Evolutionary conservation across 352 stramenopile genomes (phyloP), one percentile per base, ranked within the genome.

Genomic region (Hyaloperonospora brassicae): DNA sequence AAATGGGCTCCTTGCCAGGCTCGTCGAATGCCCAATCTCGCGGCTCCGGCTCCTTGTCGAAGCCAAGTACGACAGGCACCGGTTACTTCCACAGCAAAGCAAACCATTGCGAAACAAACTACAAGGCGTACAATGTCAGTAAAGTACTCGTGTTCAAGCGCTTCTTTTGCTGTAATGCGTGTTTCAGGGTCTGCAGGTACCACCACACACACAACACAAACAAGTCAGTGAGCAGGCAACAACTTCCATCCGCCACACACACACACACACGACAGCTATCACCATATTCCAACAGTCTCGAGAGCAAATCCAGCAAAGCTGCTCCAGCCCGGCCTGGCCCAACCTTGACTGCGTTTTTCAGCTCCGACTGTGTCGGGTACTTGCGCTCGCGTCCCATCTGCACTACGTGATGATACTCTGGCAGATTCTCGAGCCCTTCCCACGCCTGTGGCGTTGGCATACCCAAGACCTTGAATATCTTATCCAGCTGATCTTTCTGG

Each of bases 121-220:
- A 46, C 23, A 21, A 38, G 0, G 68, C 76, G 53, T 67, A 91
- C 83, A 57, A 89, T 95, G 24, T 94, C 73, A 59, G 79, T 89
- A 56, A 98, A 98, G 57, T 97, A 98, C 55, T 90, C 69, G 69
- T 98, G 90, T 41, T 96, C 76, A 10, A 98, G 60, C 34, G 94
- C 94, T 52, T 96, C 76, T 43, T 89, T 84, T 3, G 91, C 92
- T 25, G 80, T 95, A 55, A 98, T 95, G 24, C 94, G 82, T 34
- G 87, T 75, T 58, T 83, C 76, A 31, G 92, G 92, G 68, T 97
- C 84, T 81, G 41, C 38, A 38, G 56, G 27, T 31, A 31, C 27
- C 3, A 31, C 27, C 27, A 31, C 27, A 3, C 27, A 31, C 27
- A 31, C 3, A 7, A 7, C 27, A n/a, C n/a, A n/a, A n/a, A n/a